Evolutionary conservation across 2,329 filamentous ascomycete species (phyloP), one percentile per base, ranked within the genome.

Genomic region (Cadophora malorum): DNA sequence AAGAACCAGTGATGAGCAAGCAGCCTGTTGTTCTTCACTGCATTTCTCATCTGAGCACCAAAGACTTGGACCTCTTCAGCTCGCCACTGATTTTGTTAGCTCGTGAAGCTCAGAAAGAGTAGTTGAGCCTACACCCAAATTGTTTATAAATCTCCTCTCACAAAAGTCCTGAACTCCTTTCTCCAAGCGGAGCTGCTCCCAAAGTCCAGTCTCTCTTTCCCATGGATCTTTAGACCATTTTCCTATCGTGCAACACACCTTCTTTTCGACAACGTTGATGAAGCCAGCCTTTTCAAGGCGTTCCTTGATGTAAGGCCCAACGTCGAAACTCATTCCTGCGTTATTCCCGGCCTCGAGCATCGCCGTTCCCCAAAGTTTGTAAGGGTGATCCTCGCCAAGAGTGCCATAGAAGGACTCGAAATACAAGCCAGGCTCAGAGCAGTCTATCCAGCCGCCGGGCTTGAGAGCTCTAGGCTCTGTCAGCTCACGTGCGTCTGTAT

Each of bases 211-310:
- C 31, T 67, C 66, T 38, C 66, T 61, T 45, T 71, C 67, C 63
- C 63, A 67, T 9, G 64, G 50, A 64, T 86, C 81, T 60, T 77
- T 79, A 0, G 83, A 78, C 85, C 84, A 86, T 0, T 78, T 76
- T 8, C 69, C 69, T 16, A 82, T 83, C 7, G 84, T 80, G 0
- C 85, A 77, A 73, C 84, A 82, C 69, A 80, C 77, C 19, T 78
- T 76, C 33, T 77, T 74, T 33, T 80, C 79, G 2, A 74, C 72
- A 5, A 83, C 75, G 61, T 83, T 80, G 21, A 79, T 74, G 59
- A 81, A 84, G 0, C 82, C 82, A 1, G 80, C 80, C 21, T 77
- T 76, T 53, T 74, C 66, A 25, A 77, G 68, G 10, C 75, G 65
- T 61, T 75, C 73, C 66, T 78, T 79, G n/a, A 69, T 67, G 47